These are phyloP conservation scores for Pseudonectria buxi DNA, from an alignment of 2,329 filamentous ascomycete species.

Conservation along the genomic window DNA sequence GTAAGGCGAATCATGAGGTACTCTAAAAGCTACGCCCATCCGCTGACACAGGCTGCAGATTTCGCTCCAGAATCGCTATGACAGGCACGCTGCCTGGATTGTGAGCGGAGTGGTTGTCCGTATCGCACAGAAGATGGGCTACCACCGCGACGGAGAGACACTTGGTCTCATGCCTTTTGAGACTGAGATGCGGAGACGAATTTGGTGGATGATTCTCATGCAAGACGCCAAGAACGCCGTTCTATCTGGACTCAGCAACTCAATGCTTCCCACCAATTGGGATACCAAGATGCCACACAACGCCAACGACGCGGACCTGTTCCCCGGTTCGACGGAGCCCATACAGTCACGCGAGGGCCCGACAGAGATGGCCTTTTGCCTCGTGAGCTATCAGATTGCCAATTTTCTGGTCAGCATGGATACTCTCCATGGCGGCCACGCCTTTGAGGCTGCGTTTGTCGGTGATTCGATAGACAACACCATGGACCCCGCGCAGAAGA, in stretches of 20 bases:
- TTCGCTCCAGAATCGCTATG: slow-evolving; percentile 51
- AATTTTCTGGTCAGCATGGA: slow-evolving; percentile 42
- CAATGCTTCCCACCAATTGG: slow-evolving; percentile 45
- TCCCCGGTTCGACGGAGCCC: slow-evolving; percentile 45
- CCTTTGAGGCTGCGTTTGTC: slow-evolving; percentile 44
- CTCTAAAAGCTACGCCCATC: slow-evolving; percentile 1
- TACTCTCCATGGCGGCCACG: slow-evolving; percentile 33
- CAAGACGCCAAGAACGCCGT: slow-evolving; percentile 52
- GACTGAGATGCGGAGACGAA: slow-evolving; percentile 58
- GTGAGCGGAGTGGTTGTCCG: slow-evolving; percentile 54
- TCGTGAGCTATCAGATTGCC: slow-evolving; percentile 44
- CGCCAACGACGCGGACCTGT: slow-evolving; percentile 52
- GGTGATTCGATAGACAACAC: slow-evolving; percentile 32
- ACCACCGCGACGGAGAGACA: slow-evolving; percentile 54
- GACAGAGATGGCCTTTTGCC: slow-evolving; percentile 54
- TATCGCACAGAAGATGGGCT: slow-evolving; percentile 61
- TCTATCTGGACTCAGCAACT: slow-evolving; percentile 49
- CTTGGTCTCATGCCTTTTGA: slow-evolving; percentile 55
- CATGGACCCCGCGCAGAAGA: slow-evolving; percentile 21
- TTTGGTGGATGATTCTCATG: slow-evolving; percentile 61
- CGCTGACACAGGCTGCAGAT: slow-evolving; percentile 30
- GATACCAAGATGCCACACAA: slow-evolving; percentile 51
- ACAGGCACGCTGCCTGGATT: slow-evolving; percentile 54
- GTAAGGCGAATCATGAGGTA: slow-evolving; percentile 26
- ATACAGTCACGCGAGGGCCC: slow-evolving; percentile 47